Evolutionary conservation across 768 basidiomycete genomes (phyloP).

Genomic region (Serendipita vermifera): DNA sequence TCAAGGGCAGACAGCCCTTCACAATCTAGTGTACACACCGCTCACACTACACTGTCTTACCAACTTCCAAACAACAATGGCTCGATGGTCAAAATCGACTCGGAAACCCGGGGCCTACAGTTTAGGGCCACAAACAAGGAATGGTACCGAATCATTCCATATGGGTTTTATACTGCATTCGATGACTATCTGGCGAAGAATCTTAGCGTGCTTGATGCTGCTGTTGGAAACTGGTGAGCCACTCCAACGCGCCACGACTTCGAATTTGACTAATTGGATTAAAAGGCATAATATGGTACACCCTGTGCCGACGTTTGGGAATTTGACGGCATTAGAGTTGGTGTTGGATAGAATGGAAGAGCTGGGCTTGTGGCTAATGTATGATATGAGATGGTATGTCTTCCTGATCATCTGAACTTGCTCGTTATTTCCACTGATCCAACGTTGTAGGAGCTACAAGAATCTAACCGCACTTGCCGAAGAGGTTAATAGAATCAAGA

Average conservation of each 20-base stretch:
- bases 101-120: slow-evolving; percentile 15
- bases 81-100: slow-evolving; percentile 19
- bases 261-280: neutral
- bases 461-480: slow-evolving; percentile 15
- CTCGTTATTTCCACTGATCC: neutral
- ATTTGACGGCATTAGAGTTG: slow-evolving; percentile 11
- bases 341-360: slow-evolving; percentile 16
- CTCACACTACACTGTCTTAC: too few relatives aligned
- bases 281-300: slow-evolving; percentile 22
- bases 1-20: too few relatives aligned
- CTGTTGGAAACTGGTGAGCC: slow-evolving; percentile 16
- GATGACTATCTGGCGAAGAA: slow-evolving; percentile 13
- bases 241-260: too few relatives aligned
- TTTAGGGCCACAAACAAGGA: neutral
- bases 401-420: slow-evolving; percentile 10
- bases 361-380: slow-evolving; percentile 21
- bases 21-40: too few relatives aligned
- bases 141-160: slow-evolving; percentile 17
- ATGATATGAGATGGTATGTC: slow-evolving; percentile 21
- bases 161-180: slow-evolving; percentile 17
- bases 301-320: slow-evolving; percentile 20
- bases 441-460: slow-evolving; percentile 15
- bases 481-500: slow-evolving; percentile 18
- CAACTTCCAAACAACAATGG: slow-evolving; percentile 19
- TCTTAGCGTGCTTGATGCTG: slow-evolving; percentile 17